phyloP scores from a whole-genome alignment of 2,329 filamentous ascomycete species.

The Claviceps purpurea region DNA sequence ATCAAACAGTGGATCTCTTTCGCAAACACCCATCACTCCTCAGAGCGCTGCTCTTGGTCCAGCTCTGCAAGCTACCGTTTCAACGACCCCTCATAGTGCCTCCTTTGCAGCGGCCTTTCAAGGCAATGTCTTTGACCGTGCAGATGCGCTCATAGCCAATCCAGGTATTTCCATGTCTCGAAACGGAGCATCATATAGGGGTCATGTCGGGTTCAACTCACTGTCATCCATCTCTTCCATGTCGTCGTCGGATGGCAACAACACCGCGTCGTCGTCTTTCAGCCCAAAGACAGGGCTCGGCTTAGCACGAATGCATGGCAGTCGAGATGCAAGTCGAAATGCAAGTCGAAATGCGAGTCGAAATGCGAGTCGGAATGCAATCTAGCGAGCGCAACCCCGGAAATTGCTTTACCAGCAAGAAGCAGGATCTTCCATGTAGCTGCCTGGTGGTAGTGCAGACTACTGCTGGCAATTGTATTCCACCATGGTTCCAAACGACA shows the following conservation, averaged over 20 bases:
- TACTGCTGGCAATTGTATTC: not conserved
- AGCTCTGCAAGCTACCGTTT: slow-evolving; percentile 79
- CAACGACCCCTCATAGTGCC: slow-evolving; percentile 50
- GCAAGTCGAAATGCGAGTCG: no score
- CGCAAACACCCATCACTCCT: slow-evolving; percentile 60
- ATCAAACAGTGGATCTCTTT: slow-evolving; percentile 15
- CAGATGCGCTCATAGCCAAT: slow-evolving; percentile 43
- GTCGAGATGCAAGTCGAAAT: slow-evolving; percentile 12
- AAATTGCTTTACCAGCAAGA: not conserved
- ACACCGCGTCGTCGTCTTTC: slow-evolving; percentile 18
- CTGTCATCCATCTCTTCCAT: slow-evolving; percentile 28
- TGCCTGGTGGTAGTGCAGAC: not conserved
- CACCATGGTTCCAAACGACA: not conserved
- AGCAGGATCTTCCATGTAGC: not conserved
- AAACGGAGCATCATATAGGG: slow-evolving; percentile 31
- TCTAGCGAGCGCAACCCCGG: slow-evolving; percentile 12
- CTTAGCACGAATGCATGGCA: slow-evolving; percentile 21
- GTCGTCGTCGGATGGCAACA: slow-evolving; percentile 26
- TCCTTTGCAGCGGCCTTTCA: slow-evolving; percentile 42
- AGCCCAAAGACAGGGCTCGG: slow-evolving; percentile 20
- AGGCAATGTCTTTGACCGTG: slow-evolving; percentile 47
- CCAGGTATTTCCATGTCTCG: slow-evolving; percentile 45
- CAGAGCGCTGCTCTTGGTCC: slow-evolving; percentile 81
- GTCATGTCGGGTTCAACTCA: slow-evolving; percentile 25
- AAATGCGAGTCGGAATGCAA: slow-evolving; percentile 21